A percentile compares a stretch with the other conserved stretches of the same genome.
These are phyloP conservation scores for Entophlyctis luteolus DNA, from an alignment of 192 early-diverging fungal species.

Conservation along the genomic window DNA sequence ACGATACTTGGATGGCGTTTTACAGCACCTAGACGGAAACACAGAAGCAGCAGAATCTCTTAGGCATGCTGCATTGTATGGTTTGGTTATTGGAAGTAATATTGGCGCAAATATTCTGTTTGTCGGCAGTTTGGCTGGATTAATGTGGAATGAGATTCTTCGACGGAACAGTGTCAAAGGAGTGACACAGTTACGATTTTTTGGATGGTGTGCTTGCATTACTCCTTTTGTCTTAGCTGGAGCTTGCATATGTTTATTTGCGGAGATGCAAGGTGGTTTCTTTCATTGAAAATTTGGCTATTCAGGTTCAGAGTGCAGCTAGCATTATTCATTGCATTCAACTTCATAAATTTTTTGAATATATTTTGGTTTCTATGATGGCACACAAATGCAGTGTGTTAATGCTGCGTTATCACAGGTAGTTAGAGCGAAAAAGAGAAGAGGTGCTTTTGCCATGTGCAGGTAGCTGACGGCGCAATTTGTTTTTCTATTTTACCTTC, in stretches of 20 bases:
- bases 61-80: constrained; percentile 70
- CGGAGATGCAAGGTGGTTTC: constrained; percentile 39
- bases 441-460: too few species aligned
- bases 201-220: constrained; percentile 56
- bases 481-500: too few species aligned
- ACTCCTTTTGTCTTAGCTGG: constrained; percentile 54
- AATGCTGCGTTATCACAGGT: too few species aligned
- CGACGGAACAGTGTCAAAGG: constrained; percentile 10
- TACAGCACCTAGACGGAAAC: neutral
- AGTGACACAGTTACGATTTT: constrained; percentile 50
- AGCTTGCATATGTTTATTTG: constrained; percentile 42
- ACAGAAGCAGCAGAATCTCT: constrained; percentile 35
- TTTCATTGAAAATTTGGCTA: too few species aligned
- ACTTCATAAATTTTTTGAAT: too few species aligned
- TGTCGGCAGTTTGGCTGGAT: constrained; percentile 70
- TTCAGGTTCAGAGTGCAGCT: too few species aligned
- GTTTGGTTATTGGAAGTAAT: constrained; percentile 72
- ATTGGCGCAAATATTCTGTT: constrained; percentile 77
- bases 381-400: too few species aligned
- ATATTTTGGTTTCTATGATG: too few species aligned
- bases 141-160: constrained; percentile 48
- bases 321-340: too few species aligned
- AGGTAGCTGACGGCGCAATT: too few species aligned
- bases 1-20: constrained; percentile 46
- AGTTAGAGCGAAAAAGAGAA: too few species aligned